Conservation (phyloP, 164 flowering plant genomes). For the Chimonanthus salicifolius region DNA sequence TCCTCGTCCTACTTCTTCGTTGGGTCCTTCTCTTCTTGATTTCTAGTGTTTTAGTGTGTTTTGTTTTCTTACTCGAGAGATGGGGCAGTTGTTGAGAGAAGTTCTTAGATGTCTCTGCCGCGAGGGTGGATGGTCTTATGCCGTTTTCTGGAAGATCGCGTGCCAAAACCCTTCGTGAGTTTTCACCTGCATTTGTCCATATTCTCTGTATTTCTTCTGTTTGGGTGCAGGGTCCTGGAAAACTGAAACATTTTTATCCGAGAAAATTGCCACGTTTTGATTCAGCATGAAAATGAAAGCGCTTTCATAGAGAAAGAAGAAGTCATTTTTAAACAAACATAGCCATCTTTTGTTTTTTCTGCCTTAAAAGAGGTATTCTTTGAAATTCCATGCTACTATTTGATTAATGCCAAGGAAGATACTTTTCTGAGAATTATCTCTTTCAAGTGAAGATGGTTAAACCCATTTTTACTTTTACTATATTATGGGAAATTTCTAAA, state of each 20-base stretch:
- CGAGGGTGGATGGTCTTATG: slow-evolving; percentile 71
- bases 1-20: not conserved
- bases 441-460: too few species aligned
- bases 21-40: not conserved
- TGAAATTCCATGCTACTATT: too few species aligned
- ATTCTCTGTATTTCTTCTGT: not conserved
- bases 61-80: slow-evolving; percentile 9
- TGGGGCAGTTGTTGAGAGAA: slow-evolving; percentile 64
- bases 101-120: slow-evolving; percentile 65
- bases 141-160: slow-evolving; percentile 89
- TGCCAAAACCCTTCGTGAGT: slow-evolving; percentile 71
- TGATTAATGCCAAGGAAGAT: too few species aligned
- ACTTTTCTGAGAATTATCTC: too few species aligned
- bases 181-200: not conserved
- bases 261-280: not conserved
- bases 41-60: not conserved
- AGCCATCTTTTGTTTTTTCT: not conserved
- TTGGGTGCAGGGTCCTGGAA: not conserved
- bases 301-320: not conserved
- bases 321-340: too few species aligned
- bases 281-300: not conserved
- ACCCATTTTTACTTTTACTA: too few species aligned
- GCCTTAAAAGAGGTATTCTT: not conserved
- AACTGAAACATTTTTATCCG: not conserved
- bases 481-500: too few species aligned